Evolutionary conservation across 164 flowering plant species (phyloP), one percentile per base, ranked within the genome.

Genomic region (Piper betle): DNA sequence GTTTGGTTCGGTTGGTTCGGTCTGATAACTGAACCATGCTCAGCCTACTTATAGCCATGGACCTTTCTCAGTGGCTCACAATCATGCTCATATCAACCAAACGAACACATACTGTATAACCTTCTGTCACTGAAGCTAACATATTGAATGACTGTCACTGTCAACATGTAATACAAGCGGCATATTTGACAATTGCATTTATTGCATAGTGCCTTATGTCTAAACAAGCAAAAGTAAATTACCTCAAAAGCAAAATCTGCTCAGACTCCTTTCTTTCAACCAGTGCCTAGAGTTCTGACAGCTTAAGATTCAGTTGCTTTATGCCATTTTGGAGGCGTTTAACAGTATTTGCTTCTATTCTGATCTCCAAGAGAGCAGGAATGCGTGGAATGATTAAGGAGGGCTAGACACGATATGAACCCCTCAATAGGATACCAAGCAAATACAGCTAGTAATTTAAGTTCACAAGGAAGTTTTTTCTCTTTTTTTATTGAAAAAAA

Each of bases 341-440:
- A 54, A 84, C 75, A 19, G 87, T 83, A 67, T 73, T 73, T 78
- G 78, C 83, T 68, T 92, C 96, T 65, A 84, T 77, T 75, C 93
- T 80, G 70, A 92, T 82, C 77, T 83, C 87, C 74, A 92, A 76
- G 42, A 92, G 74, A 64, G 89, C 77, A 72, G 96, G 98, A 66
- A 83, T 74, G 65, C 93, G 95, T 92, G 69, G 58, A 58, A 60
- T 70, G 69, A 85, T 83, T 66, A 91, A 85, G 92, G 87, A 74
- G 54, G 64, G 13, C 37, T 46, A 46, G 50, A 46, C 10, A 10
- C 3, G 11, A 10, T 10, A 46, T 46, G 15, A 46, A 46, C 11
- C 15, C 11, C 50, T 6, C 46, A 46, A 46, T 46, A 46, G 50
- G 15, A 10, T 12, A 1, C 0, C 10, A 9, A 46, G 6, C 50